Percentiles rank a stretch among this genome's conserved stretches.
Conservation (phyloP, 176 grass and related monocot genomes). For the Ananas comosus region DNA sequence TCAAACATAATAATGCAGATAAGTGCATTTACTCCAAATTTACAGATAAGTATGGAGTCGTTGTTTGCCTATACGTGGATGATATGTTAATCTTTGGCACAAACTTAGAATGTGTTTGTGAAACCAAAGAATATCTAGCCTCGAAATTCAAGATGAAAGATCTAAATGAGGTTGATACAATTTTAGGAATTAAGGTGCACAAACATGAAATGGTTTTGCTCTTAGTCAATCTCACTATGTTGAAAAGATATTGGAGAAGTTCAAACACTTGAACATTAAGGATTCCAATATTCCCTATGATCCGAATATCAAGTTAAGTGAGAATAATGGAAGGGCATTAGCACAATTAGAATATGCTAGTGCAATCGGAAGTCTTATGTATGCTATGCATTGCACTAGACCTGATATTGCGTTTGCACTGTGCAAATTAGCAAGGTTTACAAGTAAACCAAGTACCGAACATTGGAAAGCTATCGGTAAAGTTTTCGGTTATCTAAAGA, state of each 20-base stretch:
- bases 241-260: neutral
- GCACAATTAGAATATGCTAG: neutral
- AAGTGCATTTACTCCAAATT: too few species aligned
- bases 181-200: conserved; percentile 17
- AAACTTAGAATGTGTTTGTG: neutral
- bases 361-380: neutral
- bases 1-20: too few species aligned
- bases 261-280: neutral
- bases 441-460: neutral
- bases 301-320: neutral
- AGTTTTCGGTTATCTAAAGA: neutral
- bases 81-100: neutral
- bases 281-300: neutral
- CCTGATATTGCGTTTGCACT: neutral
- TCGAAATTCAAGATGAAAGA: conserved; percentile 2
- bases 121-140: neutral
- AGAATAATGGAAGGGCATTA: neutral
- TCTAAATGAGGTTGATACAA: conserved; percentile 5
- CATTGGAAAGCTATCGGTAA: neutral
- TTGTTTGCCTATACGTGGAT: neutral
- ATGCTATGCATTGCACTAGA: neutral
- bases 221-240: conserved; percentile 8
- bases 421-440: neutral
- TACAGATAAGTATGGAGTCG: neutral
- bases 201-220: neutral